Percentiles rank a stretch among this genome's conserved stretches.
Evolutionary conservation across 179 eudicot species (phyloP).

Genomic region (Silene noctiflora): DNA sequence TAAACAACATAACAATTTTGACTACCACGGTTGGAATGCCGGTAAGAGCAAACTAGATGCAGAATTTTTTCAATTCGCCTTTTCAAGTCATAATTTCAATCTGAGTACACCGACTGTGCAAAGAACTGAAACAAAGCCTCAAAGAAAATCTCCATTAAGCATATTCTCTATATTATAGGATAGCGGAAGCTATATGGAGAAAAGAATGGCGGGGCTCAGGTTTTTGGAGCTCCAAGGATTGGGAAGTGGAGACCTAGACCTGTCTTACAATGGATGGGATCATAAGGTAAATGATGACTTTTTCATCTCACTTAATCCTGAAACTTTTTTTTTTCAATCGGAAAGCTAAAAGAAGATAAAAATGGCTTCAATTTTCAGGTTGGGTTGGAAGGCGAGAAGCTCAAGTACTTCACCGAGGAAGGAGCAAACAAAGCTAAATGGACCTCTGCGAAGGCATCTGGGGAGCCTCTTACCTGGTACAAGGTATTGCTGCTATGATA

Average conservation of each 20-base stretch:
- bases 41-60: conserved; percentile 36
- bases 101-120: background rate
- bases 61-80: background rate
- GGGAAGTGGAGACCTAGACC: conserved; percentile 70
- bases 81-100: background rate
- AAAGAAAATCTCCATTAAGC: background rate
- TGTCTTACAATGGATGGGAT: conserved; percentile 58
- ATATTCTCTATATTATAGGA: conserved; percentile 38
- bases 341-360: background rate
- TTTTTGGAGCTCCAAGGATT: conserved; percentile 58
- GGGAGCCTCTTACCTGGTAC: conserved; percentile 64
- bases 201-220: conserved; percentile 60
- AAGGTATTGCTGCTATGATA: conserved; percentile 48
- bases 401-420: conserved; percentile 48
- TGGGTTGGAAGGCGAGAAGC: conserved; percentile 61
- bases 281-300: conserved; percentile 48
- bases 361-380: conserved; percentile 33
- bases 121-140: background rate
- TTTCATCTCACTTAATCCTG: background rate
- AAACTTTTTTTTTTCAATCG: background rate
- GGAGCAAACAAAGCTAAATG: conserved; percentile 54
- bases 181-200: conserved; percentile 84
- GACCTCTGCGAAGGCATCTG: conserved; percentile 37
- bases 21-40: conserved; percentile 68
- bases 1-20: conserved; percentile 52